Evolutionary conservation across 2,329 filamentous ascomycete genomes (phyloP).

Genomic region (Epichloe gansuensis): DNA sequence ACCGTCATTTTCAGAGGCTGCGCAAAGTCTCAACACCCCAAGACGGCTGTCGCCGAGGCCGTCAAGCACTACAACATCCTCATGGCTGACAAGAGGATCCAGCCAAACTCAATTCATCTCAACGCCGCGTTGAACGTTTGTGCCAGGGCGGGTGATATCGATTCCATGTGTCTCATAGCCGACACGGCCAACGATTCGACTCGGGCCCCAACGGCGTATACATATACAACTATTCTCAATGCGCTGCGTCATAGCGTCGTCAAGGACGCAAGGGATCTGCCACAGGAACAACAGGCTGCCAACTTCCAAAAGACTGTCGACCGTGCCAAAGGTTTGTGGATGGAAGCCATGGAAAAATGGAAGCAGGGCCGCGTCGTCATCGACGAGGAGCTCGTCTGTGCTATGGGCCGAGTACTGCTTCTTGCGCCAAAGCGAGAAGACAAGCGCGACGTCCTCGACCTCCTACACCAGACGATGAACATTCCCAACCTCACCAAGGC

Average conservation of each 20-base stretch:
- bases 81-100: slow-evolving; percentile 47
- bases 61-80: slow-evolving; percentile 69
- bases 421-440: slow-evolving; percentile 47
- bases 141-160: slow-evolving; percentile 59
- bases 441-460: slow-evolving; percentile 57
- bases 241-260: slow-evolving; percentile 43
- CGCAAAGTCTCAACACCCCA: slow-evolving; percentile 43
- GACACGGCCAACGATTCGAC: slow-evolving; percentile 55
- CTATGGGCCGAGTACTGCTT: slow-evolving; percentile 71
- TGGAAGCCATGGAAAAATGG: slow-evolving; percentile 69
- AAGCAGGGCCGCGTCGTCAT: slow-evolving; percentile 54
- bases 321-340: slow-evolving; percentile 67
- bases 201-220: slow-evolving; percentile 52
- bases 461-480: slow-evolving; percentile 74
- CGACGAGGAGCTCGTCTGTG: slow-evolving; percentile 66
- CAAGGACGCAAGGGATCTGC: slow-evolving; percentile 15
- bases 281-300: slow-evolving; percentile 19
- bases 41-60: slow-evolving; percentile 53
- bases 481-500: slow-evolving; percentile 44
- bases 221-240: slow-evolving; percentile 75
- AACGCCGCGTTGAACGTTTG: slow-evolving; percentile 85
- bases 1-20: slow-evolving; percentile 73
- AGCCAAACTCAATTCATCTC: slow-evolving; percentile 68
- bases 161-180: slow-evolving; percentile 67
- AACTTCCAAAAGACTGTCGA: slow-evolving; percentile 37